Conservation (phyloP, 495 filamentous ascomycete species). For the Bathelium albidoporum region DNA sequence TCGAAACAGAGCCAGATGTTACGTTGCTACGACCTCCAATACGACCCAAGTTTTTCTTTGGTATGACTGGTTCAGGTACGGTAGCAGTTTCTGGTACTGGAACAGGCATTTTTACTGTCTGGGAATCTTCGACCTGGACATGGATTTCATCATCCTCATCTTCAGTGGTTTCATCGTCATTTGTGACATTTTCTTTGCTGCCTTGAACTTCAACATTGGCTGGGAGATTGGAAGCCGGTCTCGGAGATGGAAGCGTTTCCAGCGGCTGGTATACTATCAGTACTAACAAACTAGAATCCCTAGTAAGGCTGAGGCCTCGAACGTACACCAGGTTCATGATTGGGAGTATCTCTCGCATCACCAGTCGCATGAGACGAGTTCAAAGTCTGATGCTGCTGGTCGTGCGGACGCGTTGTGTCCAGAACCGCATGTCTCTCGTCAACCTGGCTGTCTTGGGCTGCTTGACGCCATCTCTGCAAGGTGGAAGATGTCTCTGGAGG, state of each 20-base stretch:
- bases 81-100: no score
- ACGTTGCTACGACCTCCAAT: slow-evolving; percentile 7
- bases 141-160: slow-evolving; percentile 16
- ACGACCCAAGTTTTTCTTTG: slow-evolving; percentile 4
- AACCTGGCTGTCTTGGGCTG: background rate
- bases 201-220: background rate
- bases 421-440: background rate
- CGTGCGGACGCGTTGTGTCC: background rate
- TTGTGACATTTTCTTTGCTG: background rate
- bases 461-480: background rate
- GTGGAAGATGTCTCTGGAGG: background rate
- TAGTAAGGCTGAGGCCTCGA: background rate
- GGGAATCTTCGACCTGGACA: background rate
- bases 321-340: background rate
- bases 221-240: background rate
- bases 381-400: background rate
- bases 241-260: background rate
- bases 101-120: no score
- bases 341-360: background rate
- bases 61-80: background rate
- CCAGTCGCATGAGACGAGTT: background rate
- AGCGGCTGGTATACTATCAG: background rate
- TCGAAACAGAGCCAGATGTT: background rate
- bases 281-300: background rate
- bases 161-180: slow-evolving; percentile 19